phyloP scores from a whole-genome alignment of 306 rosid genomes.

The Heteromeles arbutifolia region DNA sequence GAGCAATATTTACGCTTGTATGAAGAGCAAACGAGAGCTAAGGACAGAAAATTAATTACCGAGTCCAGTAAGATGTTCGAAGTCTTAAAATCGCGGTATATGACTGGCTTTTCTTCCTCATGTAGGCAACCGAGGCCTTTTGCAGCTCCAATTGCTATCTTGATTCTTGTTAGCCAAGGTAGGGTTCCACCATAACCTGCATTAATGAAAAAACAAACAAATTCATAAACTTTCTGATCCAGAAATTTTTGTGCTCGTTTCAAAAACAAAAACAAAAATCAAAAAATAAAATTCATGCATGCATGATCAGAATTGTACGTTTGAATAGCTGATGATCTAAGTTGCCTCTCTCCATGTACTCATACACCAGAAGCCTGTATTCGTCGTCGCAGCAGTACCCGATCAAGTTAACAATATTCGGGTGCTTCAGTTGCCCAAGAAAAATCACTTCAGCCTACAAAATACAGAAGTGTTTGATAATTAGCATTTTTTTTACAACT shows the following conservation, averaged over 20 bases:
- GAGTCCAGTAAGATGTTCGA: slow-evolving; percentile 74
- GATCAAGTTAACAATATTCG: slow-evolving; percentile 74
- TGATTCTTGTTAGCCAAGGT: slow-evolving; percentile 85
- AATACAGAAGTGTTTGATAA: background rate
- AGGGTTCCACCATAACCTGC: slow-evolving; percentile 70
- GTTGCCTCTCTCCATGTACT: slow-evolving; percentile 76
- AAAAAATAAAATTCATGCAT: background rate
- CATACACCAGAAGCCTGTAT: slow-evolving; percentile 84
- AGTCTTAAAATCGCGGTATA: slow-evolving; percentile 82
- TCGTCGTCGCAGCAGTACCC: slow-evolving; percentile 96
- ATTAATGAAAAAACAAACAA: slow-evolving; percentile 11
- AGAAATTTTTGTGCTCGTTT: background rate
- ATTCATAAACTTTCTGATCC: background rate
- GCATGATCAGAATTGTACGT: slow-evolving; percentile 25
- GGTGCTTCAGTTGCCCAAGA: slow-evolving; percentile 86
- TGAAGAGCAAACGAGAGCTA: background rate
- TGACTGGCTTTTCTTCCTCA: slow-evolving; percentile 76
- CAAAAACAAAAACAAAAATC: background rate
- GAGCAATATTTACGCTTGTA: background rate
- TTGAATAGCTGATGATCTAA: slow-evolving; percentile 60
- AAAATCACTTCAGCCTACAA: slow-evolving; percentile 76
- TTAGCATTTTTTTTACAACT: background rate
- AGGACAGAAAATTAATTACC: slow-evolving; percentile 19
- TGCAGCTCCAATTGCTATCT: slow-evolving; percentile 86
- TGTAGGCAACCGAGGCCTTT: slow-evolving; percentile 86